A percentile compares a stretch with the other conserved stretches of the same genome.
Evolutionary conservation across 2,329 filamentous ascomycete species (phyloP).

Genomic region (Simplicillium aogashimaense): DNA sequence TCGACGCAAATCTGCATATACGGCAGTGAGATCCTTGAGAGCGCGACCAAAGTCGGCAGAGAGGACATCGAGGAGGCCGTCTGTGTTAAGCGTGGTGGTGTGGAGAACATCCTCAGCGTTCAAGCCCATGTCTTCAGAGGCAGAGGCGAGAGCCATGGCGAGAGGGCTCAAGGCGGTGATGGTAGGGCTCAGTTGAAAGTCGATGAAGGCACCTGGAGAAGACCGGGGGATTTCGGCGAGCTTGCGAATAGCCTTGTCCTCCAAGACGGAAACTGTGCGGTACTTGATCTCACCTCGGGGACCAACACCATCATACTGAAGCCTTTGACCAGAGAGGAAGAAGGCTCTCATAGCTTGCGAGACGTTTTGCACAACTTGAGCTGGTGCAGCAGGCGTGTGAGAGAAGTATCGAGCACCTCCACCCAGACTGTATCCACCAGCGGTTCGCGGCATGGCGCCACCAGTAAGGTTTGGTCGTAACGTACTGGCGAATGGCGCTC

Average conservation of each 20-base stretch:
- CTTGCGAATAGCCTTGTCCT: slow-evolving; percentile 62
- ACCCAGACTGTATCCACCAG: slow-evolving; percentile 73
- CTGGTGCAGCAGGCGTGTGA: slow-evolving; percentile 72
- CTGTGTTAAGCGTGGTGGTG: slow-evolving; percentile 61
- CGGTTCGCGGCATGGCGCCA: slow-evolving; percentile 71
- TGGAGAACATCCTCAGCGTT: slow-evolving; percentile 28
- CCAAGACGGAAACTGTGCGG: slow-evolving; percentile 62
- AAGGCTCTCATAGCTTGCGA: slow-evolving; percentile 88
- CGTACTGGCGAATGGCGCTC: slow-evolving; percentile 78
- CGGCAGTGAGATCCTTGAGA: slow-evolving; percentile 69
- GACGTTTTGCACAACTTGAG: slow-evolving; percentile 92
- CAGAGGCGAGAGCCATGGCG: slow-evolving; percentile 40
- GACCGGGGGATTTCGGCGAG: slow-evolving; percentile 48
- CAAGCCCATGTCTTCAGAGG: slow-evolving; percentile 31
- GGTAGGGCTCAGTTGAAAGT: slow-evolving; percentile 81
- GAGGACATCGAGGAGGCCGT: slow-evolving; percentile 76
- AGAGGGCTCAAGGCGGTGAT: slow-evolving; percentile 79
- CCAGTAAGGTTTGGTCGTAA: slow-evolving; percentile 89
- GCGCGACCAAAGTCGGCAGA: slow-evolving; percentile 82
- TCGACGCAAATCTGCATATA: slow-evolving; percentile 72
- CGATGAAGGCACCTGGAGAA: slow-evolving; percentile 69
- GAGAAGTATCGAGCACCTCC: slow-evolving; percentile 83
- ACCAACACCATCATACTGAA: slow-evolving; percentile 72
- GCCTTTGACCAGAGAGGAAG: slow-evolving; percentile 81
- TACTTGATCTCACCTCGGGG: slow-evolving; percentile 68